Conservation (phyloP, 345 rosid genomes). For the Eucalyptus caleyi region DNA sequence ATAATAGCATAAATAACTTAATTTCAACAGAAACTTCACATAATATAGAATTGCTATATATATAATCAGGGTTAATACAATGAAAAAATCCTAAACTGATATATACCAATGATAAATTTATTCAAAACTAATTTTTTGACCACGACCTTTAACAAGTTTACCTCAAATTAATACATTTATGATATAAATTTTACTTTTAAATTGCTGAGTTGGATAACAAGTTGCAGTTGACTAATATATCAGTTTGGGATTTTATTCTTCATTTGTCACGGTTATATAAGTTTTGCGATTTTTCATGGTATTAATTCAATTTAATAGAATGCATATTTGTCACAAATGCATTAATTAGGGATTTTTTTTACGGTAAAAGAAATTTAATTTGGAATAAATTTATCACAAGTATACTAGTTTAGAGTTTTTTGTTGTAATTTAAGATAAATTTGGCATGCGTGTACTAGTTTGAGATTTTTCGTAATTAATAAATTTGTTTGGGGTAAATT, state of each 20-base stretch:
- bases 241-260: accelerated
- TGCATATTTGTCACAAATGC: too few relatives aligned
- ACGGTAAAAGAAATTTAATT: too few relatives aligned
- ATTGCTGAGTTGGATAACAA: too few relatives aligned
- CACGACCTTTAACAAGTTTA: accelerated
- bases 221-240: too few relatives aligned
- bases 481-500: accelerated
- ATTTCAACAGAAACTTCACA: too few relatives aligned
- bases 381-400: accelerated
- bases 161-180: accelerated
- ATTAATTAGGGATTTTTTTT: too few relatives aligned
- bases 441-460: accelerated
- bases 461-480: too few relatives aligned
- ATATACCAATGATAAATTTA: accelerated
- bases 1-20: too few relatives aligned
- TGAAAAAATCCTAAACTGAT: accelerated
- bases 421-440: accelerated
- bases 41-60: too few relatives aligned
- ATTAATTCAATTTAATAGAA: too few relatives aligned
- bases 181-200: too few relatives aligned
- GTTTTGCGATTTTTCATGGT: accelerated
- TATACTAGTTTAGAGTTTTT: accelerated
- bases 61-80: too few relatives aligned
- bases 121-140: accelerated
- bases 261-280: accelerated